These are phyloP conservation scores for Pichia kluyveri DNA, from an alignment of 805 yeast species.

Conservation along the genomic window DNA sequence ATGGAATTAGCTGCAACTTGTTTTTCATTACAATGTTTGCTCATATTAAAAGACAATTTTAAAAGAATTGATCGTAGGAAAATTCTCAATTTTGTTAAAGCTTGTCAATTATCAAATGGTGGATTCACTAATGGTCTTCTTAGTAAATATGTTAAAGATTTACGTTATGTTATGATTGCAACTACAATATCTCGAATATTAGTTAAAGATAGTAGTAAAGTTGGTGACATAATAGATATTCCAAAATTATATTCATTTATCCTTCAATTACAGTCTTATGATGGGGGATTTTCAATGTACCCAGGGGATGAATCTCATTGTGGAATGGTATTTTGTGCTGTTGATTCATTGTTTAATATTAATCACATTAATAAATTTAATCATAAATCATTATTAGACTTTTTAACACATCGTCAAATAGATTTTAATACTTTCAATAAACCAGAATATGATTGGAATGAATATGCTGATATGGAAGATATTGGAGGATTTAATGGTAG, in stretches of 20 bases:
- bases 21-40: conserved; percentile 55
- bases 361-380: conserved; percentile 12
- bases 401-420: conserved; percentile 62
- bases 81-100: conserved; percentile 44
- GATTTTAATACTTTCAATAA: conserved; percentile 26
- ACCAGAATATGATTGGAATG: conserved; percentile 20
- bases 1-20: conserved; percentile 69
- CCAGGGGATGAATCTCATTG: conserved; percentile 62
- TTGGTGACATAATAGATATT: conserved; percentile 34
- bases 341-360: conserved; percentile 47
- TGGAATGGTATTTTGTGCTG: conserved; percentile 80
- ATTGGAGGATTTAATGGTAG: conserved; percentile 83
- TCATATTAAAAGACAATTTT: conserved; percentile 40
- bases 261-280: conserved; percentile 28
- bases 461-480: conserved; percentile 36
- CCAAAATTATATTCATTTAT: conserved; percentile 32
- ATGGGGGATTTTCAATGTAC: conserved; percentile 66
- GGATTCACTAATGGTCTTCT: conserved; percentile 43
- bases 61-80: conserved; percentile 29
- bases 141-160: conserved; percentile 45
- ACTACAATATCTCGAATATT: conserved; percentile 47
- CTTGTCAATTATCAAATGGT: conserved; percentile 57
- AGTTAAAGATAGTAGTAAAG: conserved; percentile 12
- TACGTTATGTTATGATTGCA: conserved; percentile 71
- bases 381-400: conserved; percentile 32